These are phyloP conservation scores for Leptodontidium sp. DNA, from an alignment of 2,329 filamentous ascomycete genomes.

Conservation along the genomic window DNA sequence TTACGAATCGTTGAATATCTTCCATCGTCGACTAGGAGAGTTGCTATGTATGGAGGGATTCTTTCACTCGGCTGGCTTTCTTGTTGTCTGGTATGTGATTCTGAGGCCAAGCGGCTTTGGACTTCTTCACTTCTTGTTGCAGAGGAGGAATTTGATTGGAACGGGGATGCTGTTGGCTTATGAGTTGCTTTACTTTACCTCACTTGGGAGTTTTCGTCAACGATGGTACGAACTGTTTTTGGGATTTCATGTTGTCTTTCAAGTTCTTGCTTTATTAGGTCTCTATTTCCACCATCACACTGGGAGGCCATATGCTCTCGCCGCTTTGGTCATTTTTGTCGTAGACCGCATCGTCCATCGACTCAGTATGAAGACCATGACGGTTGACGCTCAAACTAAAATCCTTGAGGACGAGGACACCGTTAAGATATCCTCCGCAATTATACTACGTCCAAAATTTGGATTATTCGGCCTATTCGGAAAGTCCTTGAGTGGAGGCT, in stretches of 20 bases:
- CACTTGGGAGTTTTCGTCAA: slow-evolving; percentile 65
- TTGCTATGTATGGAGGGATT: slow-evolving; percentile 66
- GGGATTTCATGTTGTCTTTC: slow-evolving; percentile 63
- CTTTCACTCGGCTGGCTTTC: slow-evolving; percentile 63
- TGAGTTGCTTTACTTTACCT: slow-evolving; percentile 68
- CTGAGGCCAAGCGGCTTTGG: slow-evolving; percentile 59
- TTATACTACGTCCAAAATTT: slow-evolving; percentile 27
- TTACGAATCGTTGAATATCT: slow-evolving; percentile 71
- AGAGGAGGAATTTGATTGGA: slow-evolving; percentile 61
- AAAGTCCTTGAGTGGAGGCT: slow-evolving; percentile 57
- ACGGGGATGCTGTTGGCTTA: slow-evolving; percentile 64
- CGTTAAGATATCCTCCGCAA: slow-evolving; percentile 51
- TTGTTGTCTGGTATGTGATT: slow-evolving; percentile 61
- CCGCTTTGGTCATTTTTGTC: slow-evolving; percentile 63
- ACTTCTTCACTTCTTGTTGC: slow-evolving; percentile 58
- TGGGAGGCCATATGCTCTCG: slow-evolving; percentile 60
- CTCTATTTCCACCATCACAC: slow-evolving; percentile 67
- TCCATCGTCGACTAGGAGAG: slow-evolving; percentile 70
- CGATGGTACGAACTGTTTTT: slow-evolving; percentile 71
- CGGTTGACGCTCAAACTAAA: slow-evolving; percentile 56
- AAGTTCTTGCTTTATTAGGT: slow-evolving; percentile 61
- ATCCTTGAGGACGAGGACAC: slow-evolving; percentile 66
- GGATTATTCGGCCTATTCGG: slow-evolving; percentile 33
- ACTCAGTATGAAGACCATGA: slow-evolving; percentile 58
- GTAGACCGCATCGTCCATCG: slow-evolving; percentile 66